phyloP scores from a whole-genome alignment of 2,329 filamentous ascomycete species.

The Fusarium sp. region DNA sequence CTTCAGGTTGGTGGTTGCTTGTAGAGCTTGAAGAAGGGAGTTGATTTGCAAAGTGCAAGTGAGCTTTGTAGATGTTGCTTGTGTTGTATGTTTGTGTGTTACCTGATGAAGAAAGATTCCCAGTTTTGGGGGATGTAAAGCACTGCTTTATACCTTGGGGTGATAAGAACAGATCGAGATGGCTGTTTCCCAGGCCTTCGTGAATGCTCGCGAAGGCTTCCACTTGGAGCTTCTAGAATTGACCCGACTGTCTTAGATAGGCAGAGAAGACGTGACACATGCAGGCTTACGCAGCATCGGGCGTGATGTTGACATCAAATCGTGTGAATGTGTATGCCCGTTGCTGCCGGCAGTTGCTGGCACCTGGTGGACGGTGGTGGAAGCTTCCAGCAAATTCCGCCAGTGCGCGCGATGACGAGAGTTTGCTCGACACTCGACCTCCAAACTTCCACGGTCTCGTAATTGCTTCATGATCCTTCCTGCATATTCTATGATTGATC shows the following conservation, averaged over 20 bases:
- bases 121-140: conserved; percentile 14
- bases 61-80: conserved; percentile 21
- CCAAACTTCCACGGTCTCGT: not conserved
- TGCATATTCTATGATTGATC: not conserved
- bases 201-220: conserved; percentile 30
- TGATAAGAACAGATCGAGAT: conserved; percentile 10
- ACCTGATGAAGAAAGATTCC: conserved; percentile 44
- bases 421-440: not conserved
- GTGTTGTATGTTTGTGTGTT: conserved; percentile 42
- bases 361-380: conserved; percentile 35
- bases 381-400: conserved; percentile 32
- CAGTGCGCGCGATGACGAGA: not conserved
- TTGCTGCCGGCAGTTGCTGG: conserved; percentile 24
- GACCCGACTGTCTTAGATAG: conserved; percentile 17
- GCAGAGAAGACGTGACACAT: conserved; percentile 23
- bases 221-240: conserved; percentile 42
- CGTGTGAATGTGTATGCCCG: conserved; percentile 12
- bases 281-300: not conserved
- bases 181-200: conserved; percentile 31
- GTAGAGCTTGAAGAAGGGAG: conserved; percentile 40
- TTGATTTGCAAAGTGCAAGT: conserved; percentile 40
- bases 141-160: conserved; percentile 48
- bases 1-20: conserved; percentile 40
- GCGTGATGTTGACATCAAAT: conserved; percentile 27
- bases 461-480: not conserved